Evolutionary conservation across 768 basidiomycete genomes (phyloP), one percentile per base, ranked within the genome.

Genomic region (Butyriboletus loyo): DNA sequence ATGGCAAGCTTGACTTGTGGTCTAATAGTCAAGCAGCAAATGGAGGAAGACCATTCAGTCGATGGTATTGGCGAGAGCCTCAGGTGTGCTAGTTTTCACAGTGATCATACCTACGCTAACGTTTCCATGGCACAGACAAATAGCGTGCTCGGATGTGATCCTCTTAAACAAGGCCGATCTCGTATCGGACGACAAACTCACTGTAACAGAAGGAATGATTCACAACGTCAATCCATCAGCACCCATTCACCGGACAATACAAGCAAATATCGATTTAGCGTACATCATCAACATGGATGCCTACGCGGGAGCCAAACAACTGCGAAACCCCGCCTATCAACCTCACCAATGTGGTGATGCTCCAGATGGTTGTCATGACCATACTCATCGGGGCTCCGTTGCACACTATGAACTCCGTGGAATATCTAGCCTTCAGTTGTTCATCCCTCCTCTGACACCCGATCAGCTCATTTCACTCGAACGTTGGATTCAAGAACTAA

Each of bases 101-200:
- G 27, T 8, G 28, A 36, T 7, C 4, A 30, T 30, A 28, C 17
- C 1, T 25, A n/a, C 21, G 7, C 36, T 50, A 34, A 52, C 24
- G 53, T 43, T 40, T 50, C 38, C n/a, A 47, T 21, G 48, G 6
- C 32, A n/a, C 62, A 97, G 95, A 48, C 97, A 99, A 76, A 87
- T 98, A 42, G 96, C 92, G 1, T 87, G 85, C 34, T 86, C 96
- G 24, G 97, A 99, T 64, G 86, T 96, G 24, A 79, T 98, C 34
- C 71, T 99, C 25, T 73, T 99, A 27, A 99, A 99, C 77, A 99
- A 99, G 75, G 75, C 77, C 25, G 96, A 98, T 62, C 74, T 98
- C 9, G 85, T 83, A 17, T 63, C 77, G 1, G 54, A 77, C 1
- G 67, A 72, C 6, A 72, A 73, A 21, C 62, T 89, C 2, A 47